Evolutionary conservation across 805 yeast genomes (phyloP).

Genomic region (Candida pseudoglaebosa): DNA sequence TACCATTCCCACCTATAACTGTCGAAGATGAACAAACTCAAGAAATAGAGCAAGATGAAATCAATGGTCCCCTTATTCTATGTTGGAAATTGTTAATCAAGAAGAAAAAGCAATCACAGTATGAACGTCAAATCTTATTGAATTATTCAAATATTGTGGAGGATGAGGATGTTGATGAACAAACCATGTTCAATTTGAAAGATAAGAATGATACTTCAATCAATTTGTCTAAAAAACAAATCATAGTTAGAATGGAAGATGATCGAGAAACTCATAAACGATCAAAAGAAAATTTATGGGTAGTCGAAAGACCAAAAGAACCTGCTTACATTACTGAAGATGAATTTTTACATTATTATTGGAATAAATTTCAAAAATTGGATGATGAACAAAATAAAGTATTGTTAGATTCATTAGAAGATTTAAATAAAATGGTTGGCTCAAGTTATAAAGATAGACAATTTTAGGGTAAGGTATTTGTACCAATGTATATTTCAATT

Average conservation of each 20-base stretch:
- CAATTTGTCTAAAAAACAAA: slow-evolving; percentile 44
- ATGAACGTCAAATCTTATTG: slow-evolving; percentile 43
- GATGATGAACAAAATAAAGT: slow-evolving; percentile 42
- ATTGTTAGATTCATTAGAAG: slow-evolving; percentile 45
- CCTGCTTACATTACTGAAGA: slow-evolving; percentile 32
- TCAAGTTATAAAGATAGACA: slow-evolving; percentile 49
- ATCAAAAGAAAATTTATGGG: slow-evolving; percentile 78
- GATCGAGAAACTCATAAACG: slow-evolving; percentile 89
- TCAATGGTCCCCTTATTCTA: slow-evolving; percentile 24
- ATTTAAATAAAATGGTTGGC: slow-evolving; percentile 51
- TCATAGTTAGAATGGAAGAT: slow-evolving; percentile 79
- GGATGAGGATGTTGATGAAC: slow-evolving; percentile 24
- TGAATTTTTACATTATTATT: slow-evolving; percentile 43
- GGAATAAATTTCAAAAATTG: slow-evolving; percentile 43
- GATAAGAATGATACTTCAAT: slow-evolving; percentile 15
- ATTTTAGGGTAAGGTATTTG: slow-evolving; percentile 14
- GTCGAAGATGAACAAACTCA: slow-evolving; percentile 13
- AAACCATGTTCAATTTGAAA: slow-evolving; percentile 23
- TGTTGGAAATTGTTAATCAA: slow-evolving; percentile 47
- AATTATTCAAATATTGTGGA: slow-evolving; percentile 21
- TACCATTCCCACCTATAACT: slow-evolving; percentile 31
- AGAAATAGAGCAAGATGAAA: slow-evolving; percentile 14
- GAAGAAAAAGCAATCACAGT: slow-evolving; percentile 49
- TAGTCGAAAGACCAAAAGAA: slow-evolving; percentile 47
- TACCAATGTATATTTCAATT: not conserved